Evolutionary conservation across 805 yeast species (phyloP).

Genomic region (Wickerhamomyces kurtzmanii): DNA sequence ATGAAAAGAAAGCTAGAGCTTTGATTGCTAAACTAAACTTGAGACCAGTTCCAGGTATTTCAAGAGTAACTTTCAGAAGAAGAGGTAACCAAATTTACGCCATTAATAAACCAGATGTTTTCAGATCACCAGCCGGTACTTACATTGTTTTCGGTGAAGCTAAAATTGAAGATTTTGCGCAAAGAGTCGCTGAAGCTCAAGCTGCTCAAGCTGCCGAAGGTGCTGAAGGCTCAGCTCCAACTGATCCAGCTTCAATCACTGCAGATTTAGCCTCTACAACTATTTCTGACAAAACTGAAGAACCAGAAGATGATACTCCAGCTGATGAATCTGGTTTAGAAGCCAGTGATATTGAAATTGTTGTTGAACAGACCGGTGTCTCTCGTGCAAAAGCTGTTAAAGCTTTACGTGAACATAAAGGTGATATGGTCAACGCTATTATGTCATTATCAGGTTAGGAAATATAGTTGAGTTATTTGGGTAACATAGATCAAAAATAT

Average conservation of each 20-base stretch:
- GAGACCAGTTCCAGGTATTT: constrained; percentile 84
- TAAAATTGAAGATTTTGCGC: constrained; percentile 87
- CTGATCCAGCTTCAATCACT: constrained; percentile 70
- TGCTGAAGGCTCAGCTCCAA: constrained; percentile 38
- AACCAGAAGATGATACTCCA: constrained; percentile 49
- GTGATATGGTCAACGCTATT: constrained; percentile 94
- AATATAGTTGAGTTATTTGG: too few relatives aligned
- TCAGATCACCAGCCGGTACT: constrained; percentile 86
- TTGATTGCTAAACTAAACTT: constrained; percentile 79
- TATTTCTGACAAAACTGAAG: constrained; percentile 32
- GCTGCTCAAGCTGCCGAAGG: constrained; percentile 42
- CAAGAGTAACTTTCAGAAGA: constrained; percentile 93
- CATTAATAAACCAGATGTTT: constrained; percentile 91
- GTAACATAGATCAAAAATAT: too few relatives aligned
- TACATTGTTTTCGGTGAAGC: constrained; percentile 98
- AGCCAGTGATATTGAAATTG: constrained; percentile 73
- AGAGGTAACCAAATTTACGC: constrained; percentile 87
- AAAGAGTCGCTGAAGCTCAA: constrained; percentile 79
- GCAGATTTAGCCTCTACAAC: constrained; percentile 73
- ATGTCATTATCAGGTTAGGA: constrained; percentile 74
- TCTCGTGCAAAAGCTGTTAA: constrained; percentile 85
- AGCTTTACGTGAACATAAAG: constrained; percentile 80
- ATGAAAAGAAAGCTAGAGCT: constrained; percentile 94
- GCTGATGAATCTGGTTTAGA: constrained; percentile 83
- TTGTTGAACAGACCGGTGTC: constrained; percentile 85